These are phyloP conservation scores for Wallacemonas collosoma DNA, from an alignment of 208 protist species.

Conservation along the genomic window DNA sequence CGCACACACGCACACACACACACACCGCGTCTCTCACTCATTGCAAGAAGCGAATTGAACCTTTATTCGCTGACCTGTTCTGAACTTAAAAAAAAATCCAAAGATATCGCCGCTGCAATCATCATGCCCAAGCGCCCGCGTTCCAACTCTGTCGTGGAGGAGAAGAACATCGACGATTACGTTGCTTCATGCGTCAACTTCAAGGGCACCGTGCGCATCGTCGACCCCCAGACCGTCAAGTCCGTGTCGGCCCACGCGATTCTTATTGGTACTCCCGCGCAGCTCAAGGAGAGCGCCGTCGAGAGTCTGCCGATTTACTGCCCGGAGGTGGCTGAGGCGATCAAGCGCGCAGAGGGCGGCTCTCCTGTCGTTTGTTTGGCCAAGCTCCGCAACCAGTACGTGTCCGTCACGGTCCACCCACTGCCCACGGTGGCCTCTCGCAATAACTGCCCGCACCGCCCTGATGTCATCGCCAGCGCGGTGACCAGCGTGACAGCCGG, in stretches of 20 bases:
- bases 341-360: conserved; percentile 30
- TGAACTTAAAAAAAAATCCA: not conserved
- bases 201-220: conserved; percentile 60
- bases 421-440: conserved; percentile 56
- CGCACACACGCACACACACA: too few relatives aligned
- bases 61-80: too few relatives aligned
- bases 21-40: too few relatives aligned
- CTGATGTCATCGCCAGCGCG: conserved; percentile 48
- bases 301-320: conserved; percentile 51
- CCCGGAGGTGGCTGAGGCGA: conserved; percentile 55
- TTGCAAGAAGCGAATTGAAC: too few relatives aligned
- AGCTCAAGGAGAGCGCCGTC: conserved; percentile 46
- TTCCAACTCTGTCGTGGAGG: conserved; percentile 35
- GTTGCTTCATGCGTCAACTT: conserved; percentile 51
- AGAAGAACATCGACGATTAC: conserved; percentile 40
- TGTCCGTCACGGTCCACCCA: conserved; percentile 41
- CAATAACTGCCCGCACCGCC: conserved; percentile 70
- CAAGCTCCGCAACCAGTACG: conserved; percentile 28
- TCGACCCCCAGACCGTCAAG: conserved; percentile 39
- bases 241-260: conserved; percentile 40
- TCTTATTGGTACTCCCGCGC: conserved; percentile 51
- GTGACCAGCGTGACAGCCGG: conserved; percentile 31
- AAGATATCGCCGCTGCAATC: not conserved
- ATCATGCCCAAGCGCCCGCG: conserved; percentile 34
- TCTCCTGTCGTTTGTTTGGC: conserved; percentile 16